phyloP scores from a whole-genome alignment of 2,329 filamentous ascomycete genomes.

The Sporothrix brasiliensis region DNA sequence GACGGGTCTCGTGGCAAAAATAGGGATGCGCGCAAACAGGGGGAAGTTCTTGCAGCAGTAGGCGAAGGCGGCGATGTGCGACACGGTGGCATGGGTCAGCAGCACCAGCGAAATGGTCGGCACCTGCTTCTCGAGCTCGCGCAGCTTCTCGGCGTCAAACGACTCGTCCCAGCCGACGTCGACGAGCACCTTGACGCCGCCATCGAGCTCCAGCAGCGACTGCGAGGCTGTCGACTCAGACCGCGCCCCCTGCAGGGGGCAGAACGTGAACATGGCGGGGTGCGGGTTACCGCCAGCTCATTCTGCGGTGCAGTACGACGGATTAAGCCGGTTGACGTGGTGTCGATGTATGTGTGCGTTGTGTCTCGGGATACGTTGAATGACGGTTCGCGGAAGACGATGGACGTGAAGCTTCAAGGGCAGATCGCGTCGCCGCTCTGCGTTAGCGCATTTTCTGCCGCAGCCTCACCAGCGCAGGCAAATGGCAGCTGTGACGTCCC shows the following conservation, averaged over 20 bases:
- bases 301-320: not conserved
- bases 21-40: conserved; percentile 85
- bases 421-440: conserved; percentile 31
- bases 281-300: not conserved
- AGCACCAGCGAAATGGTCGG: conserved; percentile 92
- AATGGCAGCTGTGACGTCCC: conserved; percentile 27
- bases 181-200: conserved; percentile 90
- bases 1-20: conserved; percentile 92
- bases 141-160: conserved; percentile 80
- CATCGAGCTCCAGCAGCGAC: conserved; percentile 95
- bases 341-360: not conserved
- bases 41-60: conserved; percentile 98
- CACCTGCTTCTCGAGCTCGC: conserved; percentile 87
- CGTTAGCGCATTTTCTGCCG: conserved; percentile 30
- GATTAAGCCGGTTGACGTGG: not conserved
- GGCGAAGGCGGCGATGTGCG: conserved; percentile 89
- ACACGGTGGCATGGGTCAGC: conserved; percentile 87
- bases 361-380: not conserved
- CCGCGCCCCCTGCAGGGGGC: conserved; percentile 86
- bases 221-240: conserved; percentile 85
- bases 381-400: not conserved
- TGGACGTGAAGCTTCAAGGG: conserved; percentile 25
- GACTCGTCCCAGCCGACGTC: conserved; percentile 95
- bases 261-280: conserved; percentile 86
- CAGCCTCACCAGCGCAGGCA: conserved; percentile 1